Conservation (phyloP, 2,329 filamentous ascomycete species). For the Epichloe aotearoae region DNA sequence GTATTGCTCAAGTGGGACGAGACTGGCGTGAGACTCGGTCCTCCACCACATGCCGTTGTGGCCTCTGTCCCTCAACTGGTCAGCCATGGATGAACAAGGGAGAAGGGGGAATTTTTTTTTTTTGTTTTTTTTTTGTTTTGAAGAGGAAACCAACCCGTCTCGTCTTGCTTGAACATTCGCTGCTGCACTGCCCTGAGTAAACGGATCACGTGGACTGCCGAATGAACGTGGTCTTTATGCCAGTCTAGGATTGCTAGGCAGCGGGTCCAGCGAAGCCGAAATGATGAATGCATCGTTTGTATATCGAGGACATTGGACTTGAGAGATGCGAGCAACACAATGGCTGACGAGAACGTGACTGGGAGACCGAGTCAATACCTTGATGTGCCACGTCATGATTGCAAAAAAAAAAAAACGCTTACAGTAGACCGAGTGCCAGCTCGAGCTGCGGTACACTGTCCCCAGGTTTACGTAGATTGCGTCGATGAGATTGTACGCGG, state of each 20-base stretch:
- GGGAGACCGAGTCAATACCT: neutral
- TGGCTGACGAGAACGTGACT: constrained; percentile 2
- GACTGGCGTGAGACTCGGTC: neutral
- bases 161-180: neutral
- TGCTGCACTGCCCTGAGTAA: neutral
- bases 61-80: neutral
- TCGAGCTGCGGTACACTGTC: neutral
- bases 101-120: neutral
- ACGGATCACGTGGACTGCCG: neutral
- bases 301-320: neutral
- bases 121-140: neutral
- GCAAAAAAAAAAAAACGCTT: neutral
- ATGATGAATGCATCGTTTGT: neutral
- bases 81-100: neutral
- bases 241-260: neutral
- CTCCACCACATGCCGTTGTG: neutral
- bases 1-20: neutral
- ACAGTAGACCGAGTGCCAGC: constrained; percentile 4
- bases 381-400: neutral
- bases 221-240: neutral
- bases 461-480: neutral
- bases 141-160: neutral
- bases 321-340: neutral
- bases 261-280: neutral
- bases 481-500: constrained; percentile 2